These are phyloP conservation scores for Candida silvatica DNA, from an alignment of 805 yeast species.

Conservation along the genomic window DNA sequence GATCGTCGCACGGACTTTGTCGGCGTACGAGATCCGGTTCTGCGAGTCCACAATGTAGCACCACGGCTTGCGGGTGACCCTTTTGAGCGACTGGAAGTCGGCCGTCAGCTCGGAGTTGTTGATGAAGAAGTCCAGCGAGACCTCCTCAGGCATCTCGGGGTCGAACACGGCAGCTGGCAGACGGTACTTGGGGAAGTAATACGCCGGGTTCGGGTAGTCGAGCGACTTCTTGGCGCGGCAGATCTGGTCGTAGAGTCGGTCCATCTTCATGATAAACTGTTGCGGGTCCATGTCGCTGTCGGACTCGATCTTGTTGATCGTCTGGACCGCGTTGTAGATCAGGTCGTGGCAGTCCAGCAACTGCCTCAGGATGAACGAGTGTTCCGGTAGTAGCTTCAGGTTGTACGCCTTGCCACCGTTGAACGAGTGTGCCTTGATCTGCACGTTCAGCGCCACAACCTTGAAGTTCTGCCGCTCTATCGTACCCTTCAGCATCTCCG, in stretches of 20 bases:
- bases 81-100: slow-evolving; percentile 44
- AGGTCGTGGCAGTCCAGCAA: slow-evolving; percentile 26
- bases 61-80: slow-evolving; percentile 57
- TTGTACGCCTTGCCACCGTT: slow-evolving; percentile 33
- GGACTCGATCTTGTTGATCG: slow-evolving; percentile 28
- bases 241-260: slow-evolving; percentile 23
- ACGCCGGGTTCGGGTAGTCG: slow-evolving; percentile 43
- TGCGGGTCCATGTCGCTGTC: slow-evolving; percentile 12
- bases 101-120: slow-evolving; percentile 55
- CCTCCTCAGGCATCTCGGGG: slow-evolving; percentile 37
- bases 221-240: slow-evolving; percentile 27
- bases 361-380: slow-evolving; percentile 33
- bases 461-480: slow-evolving; percentile 47
- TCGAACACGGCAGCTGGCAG: slow-evolving; percentile 29
- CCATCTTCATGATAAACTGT: slow-evolving; percentile 15
- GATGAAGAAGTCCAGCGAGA: slow-evolving; percentile 50
- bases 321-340: slow-evolving; percentile 33
- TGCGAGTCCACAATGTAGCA: slow-evolving; percentile 34
- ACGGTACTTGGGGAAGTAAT: slow-evolving; percentile 51
- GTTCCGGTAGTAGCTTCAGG: slow-evolving; percentile 29
- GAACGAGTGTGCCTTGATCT: slow-evolving; percentile 27
- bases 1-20: slow-evolving; percentile 46
- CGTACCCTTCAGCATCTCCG: slow-evolving; percentile 53
- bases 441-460: slow-evolving; percentile 38
- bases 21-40: slow-evolving; percentile 45